Evolutionary conservation across 2,329 filamentous ascomycete species (phyloP).

Genomic region (Epicoccum sorghinum): DNA sequence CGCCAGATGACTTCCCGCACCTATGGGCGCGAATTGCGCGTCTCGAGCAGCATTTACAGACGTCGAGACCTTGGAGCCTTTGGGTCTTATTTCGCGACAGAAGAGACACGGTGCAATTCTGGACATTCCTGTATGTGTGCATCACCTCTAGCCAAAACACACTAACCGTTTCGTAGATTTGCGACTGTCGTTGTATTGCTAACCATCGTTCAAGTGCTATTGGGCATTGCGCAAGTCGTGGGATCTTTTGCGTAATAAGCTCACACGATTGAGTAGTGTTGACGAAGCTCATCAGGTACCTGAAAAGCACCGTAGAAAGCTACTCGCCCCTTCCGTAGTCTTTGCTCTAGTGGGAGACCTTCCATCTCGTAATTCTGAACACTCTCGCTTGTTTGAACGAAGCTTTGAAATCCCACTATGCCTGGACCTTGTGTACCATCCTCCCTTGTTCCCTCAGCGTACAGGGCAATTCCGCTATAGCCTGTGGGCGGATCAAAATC

Average conservation of each 20-base stretch:
- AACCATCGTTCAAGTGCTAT: too few species aligned
- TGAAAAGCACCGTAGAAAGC: constrained; percentile 32
- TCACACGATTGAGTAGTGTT: constrained; percentile 17
- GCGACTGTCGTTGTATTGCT: too few species aligned
- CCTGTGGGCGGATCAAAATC: constrained; percentile 30
- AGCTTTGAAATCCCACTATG: too few species aligned
- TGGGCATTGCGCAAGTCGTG: too few species aligned
- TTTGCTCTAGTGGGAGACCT: background rate
- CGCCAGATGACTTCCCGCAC: constrained; percentile 25
- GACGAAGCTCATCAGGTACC: constrained; percentile 25
- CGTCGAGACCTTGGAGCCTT: constrained; percentile 30
- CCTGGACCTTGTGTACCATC: background rate
- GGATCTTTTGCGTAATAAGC: background rate
- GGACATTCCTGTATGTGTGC: constrained; percentile 28
- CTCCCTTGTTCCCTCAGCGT: constrained; percentile 19
- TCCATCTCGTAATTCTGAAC: too few species aligned
- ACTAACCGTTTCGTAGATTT: too few species aligned
- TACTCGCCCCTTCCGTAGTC: constrained; percentile 24
- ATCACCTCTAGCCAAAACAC: background rate
- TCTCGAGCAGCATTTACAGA: constrained; percentile 27
- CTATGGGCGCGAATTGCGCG: constrained; percentile 27
- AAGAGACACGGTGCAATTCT: constrained; percentile 31
- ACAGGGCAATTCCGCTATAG: constrained; percentile 30
- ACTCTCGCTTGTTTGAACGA: too few species aligned
- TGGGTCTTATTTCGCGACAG: constrained; percentile 32